Conservation (phyloP, 257 asterid species). For the Nicotiana otophora region DNA sequence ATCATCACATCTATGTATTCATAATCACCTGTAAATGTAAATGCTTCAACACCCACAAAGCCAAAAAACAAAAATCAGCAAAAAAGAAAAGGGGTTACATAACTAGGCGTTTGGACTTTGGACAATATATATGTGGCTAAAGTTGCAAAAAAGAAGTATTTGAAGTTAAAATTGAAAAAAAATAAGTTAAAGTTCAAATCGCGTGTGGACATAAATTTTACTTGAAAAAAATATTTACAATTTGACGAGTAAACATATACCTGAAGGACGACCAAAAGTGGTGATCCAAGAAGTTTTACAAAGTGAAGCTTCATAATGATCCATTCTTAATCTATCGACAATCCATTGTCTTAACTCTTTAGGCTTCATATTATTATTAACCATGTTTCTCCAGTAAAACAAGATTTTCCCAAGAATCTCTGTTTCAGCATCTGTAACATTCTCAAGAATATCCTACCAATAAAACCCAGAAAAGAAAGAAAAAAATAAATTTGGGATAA, state of each 20-base stretch:
- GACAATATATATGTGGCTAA: neutral
- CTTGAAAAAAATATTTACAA: neutral
- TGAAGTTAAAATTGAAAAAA: neutral
- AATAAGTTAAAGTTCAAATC: neutral
- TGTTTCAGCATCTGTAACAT: conserved; percentile 36
- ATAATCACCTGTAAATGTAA: conserved; percentile 32
- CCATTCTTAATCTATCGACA: conserved; percentile 39
- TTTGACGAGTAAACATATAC: conserved; percentile 11
- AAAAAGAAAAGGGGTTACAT: neutral
- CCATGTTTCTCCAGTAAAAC: conserved; percentile 27
- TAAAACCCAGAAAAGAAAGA: neutral
- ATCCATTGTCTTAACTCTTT: conserved; percentile 34
- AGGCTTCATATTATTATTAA: conserved; percentile 18
- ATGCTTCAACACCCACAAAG: conserved; percentile 18
- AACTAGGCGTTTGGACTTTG: neutral
- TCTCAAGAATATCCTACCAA: conserved; percentile 44
- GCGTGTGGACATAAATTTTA: neutral
- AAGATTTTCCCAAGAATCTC: conserved; percentile 40
- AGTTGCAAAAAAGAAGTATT: neutral
- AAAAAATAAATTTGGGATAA: neutral
- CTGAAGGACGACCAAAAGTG: conserved; percentile 36
- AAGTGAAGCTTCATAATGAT: conserved; percentile 47
- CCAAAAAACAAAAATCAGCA: neutral
- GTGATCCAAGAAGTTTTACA: conserved; percentile 54
- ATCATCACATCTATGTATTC: conserved; percentile 55